Evolutionary conservation across 306 rosid genomes (phyloP), one percentile per base, ranked within the genome.

Genomic region (Astragalus glycyphyllos): DNA sequence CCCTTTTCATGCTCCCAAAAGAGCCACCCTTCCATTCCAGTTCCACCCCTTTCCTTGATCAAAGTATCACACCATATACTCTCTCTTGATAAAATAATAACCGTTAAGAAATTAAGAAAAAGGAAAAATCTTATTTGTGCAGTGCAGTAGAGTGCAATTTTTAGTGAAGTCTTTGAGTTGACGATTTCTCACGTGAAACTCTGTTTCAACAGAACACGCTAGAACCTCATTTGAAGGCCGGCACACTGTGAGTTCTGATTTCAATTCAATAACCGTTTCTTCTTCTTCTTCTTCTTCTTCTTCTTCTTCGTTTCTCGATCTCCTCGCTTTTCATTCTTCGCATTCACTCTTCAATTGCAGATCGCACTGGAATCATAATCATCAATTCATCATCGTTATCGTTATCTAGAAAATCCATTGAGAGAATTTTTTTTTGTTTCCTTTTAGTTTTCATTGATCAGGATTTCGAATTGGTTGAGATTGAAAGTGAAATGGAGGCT

Each of bases 401-500:
- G 16, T 20, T 1, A 16, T 51, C 58, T 17, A 17, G 6, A 49
- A 41, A 15, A 34, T 8, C 6, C 32, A 7, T 48, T 34, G 8
- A 53, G 37, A 51, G 9, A n/a, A 47, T 41, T 5, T 31, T 10
- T 12, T 11, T 32, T 31, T 56, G 41, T 31, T 26, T 41, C 9
- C 11, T 41, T 42, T 58, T 46, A 2, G 13, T 45, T 69, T 71
- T 65, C 31, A 5, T 17, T 51, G 65, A 71, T 79, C 65, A 38
- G 66, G 77, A 68, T 57, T 57, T 60, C n/a, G 58, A 37, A 14
- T 70, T 61, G 77, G 58, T 66, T 61, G 71, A 20, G 65, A 65
- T 71, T 8, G 53, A 16, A 56, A 57, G 38, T 7, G 58, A 44
- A 61, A 93, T 93, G 98, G 97, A 91, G 58, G 80, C 82, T 16